A percentile compares a stretch with the other conserved stretches of the same genome.
These are phyloP conservation scores for Gloeostereum incarnatum DNA, from an alignment of 768 basidiomycete genomes.

Conservation along the genomic window DNA sequence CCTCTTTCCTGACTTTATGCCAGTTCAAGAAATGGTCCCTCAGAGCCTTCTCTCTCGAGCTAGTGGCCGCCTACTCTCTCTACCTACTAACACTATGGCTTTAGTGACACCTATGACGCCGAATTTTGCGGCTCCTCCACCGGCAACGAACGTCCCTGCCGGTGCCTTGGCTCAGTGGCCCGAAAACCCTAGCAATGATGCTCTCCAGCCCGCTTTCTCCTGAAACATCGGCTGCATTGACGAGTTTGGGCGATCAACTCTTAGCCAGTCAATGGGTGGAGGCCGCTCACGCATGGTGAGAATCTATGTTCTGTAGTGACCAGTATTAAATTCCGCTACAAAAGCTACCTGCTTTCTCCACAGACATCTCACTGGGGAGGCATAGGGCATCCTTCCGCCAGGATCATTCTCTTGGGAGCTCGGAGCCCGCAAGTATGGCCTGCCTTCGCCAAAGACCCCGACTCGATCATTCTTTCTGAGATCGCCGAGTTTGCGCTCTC, in stretches of 20 bases:
- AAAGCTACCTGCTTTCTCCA: slow-evolving; percentile 79
- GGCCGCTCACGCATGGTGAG: slow-evolving; percentile 90
- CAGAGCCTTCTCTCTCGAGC: slow-evolving; percentile 39
- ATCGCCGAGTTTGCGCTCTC: slow-evolving; percentile 87
- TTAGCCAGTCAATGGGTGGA: slow-evolving; percentile 60
- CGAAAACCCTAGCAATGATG: slow-evolving; percentile 79
- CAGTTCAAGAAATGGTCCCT: slow-evolving; percentile 72
- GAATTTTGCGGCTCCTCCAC: slow-evolving; percentile 40
- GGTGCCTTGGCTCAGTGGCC: slow-evolving; percentile 73
- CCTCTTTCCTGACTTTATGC: slow-evolving; percentile 6
- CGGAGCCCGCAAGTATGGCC: slow-evolving; percentile 43
- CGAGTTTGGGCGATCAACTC: slow-evolving; percentile 82
- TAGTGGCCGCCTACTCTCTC: slow-evolving; percentile 26
- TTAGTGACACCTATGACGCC: slow-evolving; percentile 54
- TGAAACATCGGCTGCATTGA: slow-evolving; percentile 68
- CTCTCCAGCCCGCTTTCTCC: slow-evolving; percentile 57
- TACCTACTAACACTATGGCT: slow-evolving; percentile 17
- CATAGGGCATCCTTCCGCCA: slow-evolving; percentile 53
- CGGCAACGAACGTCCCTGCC: slow-evolving; percentile 38
- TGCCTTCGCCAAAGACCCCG: slow-evolving; percentile 53
- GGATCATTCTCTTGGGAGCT: slow-evolving; percentile 68
- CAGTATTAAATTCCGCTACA: slow-evolving; percentile 5
- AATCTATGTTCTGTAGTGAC: slow-evolving; percentile 5
- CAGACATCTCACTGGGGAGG: slow-evolving; percentile 71
- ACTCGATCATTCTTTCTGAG: slow-evolving; percentile 80